Conservation (phyloP, 352 stramenopile species). For the Peronospora destructor region DNA sequence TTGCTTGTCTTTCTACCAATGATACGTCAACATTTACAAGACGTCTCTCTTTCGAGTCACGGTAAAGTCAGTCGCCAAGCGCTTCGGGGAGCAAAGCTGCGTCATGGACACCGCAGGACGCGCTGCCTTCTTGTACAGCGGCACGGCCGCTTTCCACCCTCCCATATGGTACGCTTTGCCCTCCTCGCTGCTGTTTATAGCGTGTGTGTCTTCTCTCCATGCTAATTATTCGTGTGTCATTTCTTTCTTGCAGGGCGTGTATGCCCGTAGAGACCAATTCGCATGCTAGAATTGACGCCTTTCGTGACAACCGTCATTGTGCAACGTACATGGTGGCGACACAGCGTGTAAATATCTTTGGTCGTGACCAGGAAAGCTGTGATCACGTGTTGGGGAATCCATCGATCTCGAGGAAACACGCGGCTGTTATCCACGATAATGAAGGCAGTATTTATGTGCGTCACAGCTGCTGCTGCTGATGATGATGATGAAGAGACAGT, state of each 20-base stretch:
- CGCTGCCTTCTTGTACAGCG: constrained; percentile 69
- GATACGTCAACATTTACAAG: background rate
- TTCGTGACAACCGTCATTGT: constrained; percentile 67
- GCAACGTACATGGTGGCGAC: constrained; percentile 83
- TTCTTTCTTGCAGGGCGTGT: constrained; percentile 39
- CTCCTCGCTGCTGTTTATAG: background rate
- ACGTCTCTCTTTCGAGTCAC: background rate
- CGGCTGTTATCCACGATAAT: constrained; percentile 75
- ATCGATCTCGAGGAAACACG: constrained; percentile 82
- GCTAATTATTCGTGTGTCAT: too few species aligned
- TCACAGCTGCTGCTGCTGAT: background rate
- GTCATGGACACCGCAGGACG: constrained; percentile 43
- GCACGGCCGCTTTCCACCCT: constrained; percentile 71
- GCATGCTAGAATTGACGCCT: constrained; percentile 69
- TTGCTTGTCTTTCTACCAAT: background rate
- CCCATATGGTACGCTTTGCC: constrained; percentile 49
- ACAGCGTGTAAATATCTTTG: constrained; percentile 78
- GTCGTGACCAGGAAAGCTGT: constrained; percentile 77
- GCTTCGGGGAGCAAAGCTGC: constrained; percentile 15
- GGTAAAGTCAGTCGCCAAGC: constrained; percentile 20
- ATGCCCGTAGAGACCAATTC: constrained; percentile 54
- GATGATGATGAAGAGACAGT: background rate
- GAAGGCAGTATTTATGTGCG: constrained; percentile 79
- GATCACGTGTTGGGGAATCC: constrained; percentile 85
- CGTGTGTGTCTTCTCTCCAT: too few species aligned